phyloP scores from a whole-genome alignment of 2,329 filamentous ascomycete genomes.

The Trichophyton rubrum region DNA sequence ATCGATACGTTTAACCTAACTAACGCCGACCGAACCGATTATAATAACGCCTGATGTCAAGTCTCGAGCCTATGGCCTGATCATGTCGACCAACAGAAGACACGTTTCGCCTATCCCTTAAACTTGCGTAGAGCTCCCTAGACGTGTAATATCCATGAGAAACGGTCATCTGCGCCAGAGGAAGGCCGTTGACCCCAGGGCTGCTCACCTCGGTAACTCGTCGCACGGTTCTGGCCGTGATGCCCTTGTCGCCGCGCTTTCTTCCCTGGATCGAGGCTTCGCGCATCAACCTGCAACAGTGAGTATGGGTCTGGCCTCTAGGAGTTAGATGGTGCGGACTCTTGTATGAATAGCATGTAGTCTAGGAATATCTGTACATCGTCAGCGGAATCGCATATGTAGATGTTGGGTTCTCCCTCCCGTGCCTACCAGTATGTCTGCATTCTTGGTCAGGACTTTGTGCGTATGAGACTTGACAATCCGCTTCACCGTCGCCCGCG shows the following conservation, averaged over 20 bases:
- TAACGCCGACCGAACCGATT: not conserved
- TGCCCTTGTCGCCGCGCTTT: slow-evolving; percentile 56
- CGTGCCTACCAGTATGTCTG: slow-evolving; percentile 64
- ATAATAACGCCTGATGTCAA: not conserved
- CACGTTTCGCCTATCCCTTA: slow-evolving; percentile 4
- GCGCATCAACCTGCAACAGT: slow-evolving; percentile 52
- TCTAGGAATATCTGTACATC: slow-evolving; percentile 63
- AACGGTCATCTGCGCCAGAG: not conserved
- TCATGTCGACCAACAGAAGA: no score
- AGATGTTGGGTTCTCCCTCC: not conserved
- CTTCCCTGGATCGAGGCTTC: slow-evolving; percentile 68
- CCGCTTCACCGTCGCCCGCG: slow-evolving; percentile 72
- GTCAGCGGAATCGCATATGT: not conserved
- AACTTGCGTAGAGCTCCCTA: slow-evolving; percentile 4
- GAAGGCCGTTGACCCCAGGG: not conserved
- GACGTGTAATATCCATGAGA: not conserved
- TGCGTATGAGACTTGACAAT: slow-evolving; percentile 82
- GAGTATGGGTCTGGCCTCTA: not conserved
- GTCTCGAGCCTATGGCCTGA: no score
- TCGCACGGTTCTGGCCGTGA: slow-evolving; percentile 63
- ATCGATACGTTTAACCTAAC: not conserved
- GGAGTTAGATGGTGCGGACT: slow-evolving; percentile 32
- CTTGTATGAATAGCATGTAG: slow-evolving; percentile 67
- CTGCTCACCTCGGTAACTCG: slow-evolving; percentile 61
- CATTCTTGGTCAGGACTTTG: slow-evolving; percentile 68